phyloP scores from a whole-genome alignment of 106 monocot species.

The Acorus gramineus region DNA sequence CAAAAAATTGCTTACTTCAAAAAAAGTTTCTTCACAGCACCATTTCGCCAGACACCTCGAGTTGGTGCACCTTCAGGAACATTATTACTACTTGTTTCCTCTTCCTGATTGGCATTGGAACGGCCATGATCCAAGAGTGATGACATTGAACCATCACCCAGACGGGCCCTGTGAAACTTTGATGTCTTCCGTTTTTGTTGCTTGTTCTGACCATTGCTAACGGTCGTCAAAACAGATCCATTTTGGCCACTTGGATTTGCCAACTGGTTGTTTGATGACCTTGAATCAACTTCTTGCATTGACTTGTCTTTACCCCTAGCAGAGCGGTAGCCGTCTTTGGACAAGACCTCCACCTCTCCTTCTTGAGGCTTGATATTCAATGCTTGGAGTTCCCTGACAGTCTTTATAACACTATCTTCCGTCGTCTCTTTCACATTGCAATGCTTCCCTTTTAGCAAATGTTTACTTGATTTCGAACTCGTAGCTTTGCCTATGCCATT shows the following conservation, averaged over 20 bases:
- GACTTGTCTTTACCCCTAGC: conserved; percentile 18
- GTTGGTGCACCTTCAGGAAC: conserved; percentile 11
- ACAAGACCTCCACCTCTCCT: conserved; percentile 49
- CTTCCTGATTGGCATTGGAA: conserved; percentile 19
- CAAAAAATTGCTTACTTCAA: no score
- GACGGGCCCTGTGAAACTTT: conserved; percentile 57
- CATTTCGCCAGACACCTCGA: conserved; percentile 70
- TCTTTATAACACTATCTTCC: conserved; percentile 38
- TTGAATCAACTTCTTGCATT: not conserved
- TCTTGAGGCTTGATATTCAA: conserved; percentile 19
- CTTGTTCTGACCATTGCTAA: conserved; percentile 26
- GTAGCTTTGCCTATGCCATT: conserved; percentile 17
- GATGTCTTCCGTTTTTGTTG: conserved; percentile 36
- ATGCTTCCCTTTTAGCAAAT: conserved; percentile 38
- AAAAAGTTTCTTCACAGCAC: conserved; percentile 53
- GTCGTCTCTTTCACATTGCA: conserved; percentile 19
- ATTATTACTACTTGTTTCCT: conserved; percentile 4
- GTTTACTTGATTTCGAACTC: conserved; percentile 12
- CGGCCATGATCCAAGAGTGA: conserved; percentile 26
- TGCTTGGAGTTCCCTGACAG: conserved; percentile 56
- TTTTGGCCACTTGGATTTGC: conserved; percentile 7
- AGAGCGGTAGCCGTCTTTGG: conserved; percentile 70
- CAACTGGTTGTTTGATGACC: not conserved
- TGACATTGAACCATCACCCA: conserved; percentile 55
- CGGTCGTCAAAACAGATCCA: not conserved